Conservation (phyloP, 2,329 filamentous ascomycete genomes). For the Hymenoscyphus scutula region DNA sequence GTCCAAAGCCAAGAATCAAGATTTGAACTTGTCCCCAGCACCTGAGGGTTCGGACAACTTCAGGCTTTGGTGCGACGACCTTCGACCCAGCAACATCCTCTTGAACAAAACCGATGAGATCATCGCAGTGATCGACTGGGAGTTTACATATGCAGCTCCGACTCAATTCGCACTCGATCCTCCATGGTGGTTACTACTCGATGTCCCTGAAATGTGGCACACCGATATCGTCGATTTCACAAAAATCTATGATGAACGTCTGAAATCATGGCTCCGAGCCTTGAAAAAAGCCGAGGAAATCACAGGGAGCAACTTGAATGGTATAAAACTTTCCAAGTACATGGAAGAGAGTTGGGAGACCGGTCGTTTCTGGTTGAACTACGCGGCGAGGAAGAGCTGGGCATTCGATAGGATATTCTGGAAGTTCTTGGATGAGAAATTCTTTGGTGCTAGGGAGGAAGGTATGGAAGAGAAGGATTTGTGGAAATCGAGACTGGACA, state of each 20-base stretch:
- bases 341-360: slow-evolving; percentile 23
- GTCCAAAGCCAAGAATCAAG: slow-evolving; percentile 9
- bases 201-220: slow-evolving; percentile 36
- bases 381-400: slow-evolving; percentile 39
- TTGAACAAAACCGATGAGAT: slow-evolving; percentile 32
- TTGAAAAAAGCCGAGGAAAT: background rate
- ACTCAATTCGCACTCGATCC: slow-evolving; percentile 36
- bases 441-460: slow-evolving; percentile 32
- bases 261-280: background rate
- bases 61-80: slow-evolving; percentile 37
- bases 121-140: slow-evolving; percentile 22
- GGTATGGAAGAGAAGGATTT: slow-evolving; percentile 20
- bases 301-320: background rate
- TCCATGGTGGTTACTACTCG: slow-evolving; percentile 41
- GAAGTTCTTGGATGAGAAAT: slow-evolving; percentile 37
- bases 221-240: slow-evolving; percentile 16
- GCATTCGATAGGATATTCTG: slow-evolving; percentile 40
- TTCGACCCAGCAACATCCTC: slow-evolving; percentile 37
- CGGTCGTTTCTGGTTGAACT: slow-evolving; percentile 36
- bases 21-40: slow-evolving; percentile 10
- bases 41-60: slow-evolving; percentile 18
- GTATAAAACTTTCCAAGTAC: background rate
- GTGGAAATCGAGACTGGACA: slow-evolving; percentile 30
- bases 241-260: background rate
- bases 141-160: background rate